A percentile compares a stretch with the other conserved stretches of the same genome.
Evolutionary conservation across 345 rosid species (phyloP).

Genomic region (Firmiana major): DNA sequence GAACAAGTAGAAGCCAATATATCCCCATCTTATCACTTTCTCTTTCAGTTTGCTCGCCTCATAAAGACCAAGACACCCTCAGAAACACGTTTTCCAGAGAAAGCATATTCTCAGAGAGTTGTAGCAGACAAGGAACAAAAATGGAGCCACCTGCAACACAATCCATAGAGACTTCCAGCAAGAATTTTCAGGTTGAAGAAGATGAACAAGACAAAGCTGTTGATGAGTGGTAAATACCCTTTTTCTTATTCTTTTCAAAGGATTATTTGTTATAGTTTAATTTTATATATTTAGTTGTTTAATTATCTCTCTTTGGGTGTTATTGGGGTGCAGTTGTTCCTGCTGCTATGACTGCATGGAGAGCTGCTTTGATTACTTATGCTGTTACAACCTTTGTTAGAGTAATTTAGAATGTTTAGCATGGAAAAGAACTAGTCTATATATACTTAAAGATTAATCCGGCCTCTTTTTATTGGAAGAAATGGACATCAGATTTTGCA

Average conservation of each 20-base stretch:
- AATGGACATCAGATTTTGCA: too few species aligned
- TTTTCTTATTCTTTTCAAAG: neutral
- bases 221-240: conserved; percentile 30
- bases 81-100: neutral
- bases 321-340: conserved; percentile 39
- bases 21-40: neutral
- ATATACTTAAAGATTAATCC: too few species aligned
- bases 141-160: conserved; percentile 46
- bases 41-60: too few species aligned
- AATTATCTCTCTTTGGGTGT: too few species aligned
- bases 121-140: neutral
- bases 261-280: neutral
- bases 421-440: neutral
- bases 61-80: neutral
- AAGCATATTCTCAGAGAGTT: neutral
- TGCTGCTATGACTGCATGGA: conserved; percentile 44
- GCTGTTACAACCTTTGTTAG: conserved; percentile 28
- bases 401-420: neutral
- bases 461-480: too few species aligned
- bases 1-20: neutral
- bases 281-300: neutral
- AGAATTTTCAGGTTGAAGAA: conserved; percentile 27
- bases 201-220: conserved; percentile 34
- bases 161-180: conserved; percentile 25
- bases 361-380: conserved; percentile 39